These are phyloP conservation scores for Dioscorea zingiberensis DNA, from an alignment of 106 monocot species.

Conservation along the genomic window DNA sequence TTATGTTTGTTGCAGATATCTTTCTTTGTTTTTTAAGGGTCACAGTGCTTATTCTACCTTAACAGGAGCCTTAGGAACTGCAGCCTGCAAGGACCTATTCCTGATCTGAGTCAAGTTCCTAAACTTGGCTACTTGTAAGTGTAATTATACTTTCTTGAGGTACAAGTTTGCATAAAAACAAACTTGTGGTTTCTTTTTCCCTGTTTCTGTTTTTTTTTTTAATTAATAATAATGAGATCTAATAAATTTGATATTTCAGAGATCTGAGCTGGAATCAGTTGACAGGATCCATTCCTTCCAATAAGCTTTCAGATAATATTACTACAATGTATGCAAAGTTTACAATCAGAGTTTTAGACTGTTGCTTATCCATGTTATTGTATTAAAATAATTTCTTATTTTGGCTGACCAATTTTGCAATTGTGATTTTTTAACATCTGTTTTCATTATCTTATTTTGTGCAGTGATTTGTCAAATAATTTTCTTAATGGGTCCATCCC, in stretches of 20 bases:
- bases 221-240: background rate
- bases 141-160: background rate
- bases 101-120: slow-evolving; percentile 61
- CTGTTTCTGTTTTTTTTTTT: background rate
- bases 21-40: too few species aligned
- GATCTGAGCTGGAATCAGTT: slow-evolving; percentile 79
- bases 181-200: background rate
- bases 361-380: background rate
- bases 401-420: too few species aligned
- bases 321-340: slow-evolving; percentile 61
- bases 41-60: background rate
- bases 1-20: too few species aligned
- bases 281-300: slow-evolving; percentile 55
- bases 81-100: slow-evolving; percentile 56
- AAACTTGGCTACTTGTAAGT: slow-evolving; percentile 75
- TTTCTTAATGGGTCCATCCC: slow-evolving; percentile 63
- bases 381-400: background rate
- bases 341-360: background rate
- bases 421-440: background rate
- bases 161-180: background rate
- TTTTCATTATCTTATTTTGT: slow-evolving; percentile 10
- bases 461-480: slow-evolving; percentile 74
- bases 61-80: slow-evolving; percentile 86
- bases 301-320: slow-evolving; percentile 59
- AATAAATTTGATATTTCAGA: slow-evolving; percentile 42